These are phyloP conservation scores for Colletotrichum sp. DNA, from an alignment of 2,329 filamentous ascomycete species.

Conservation along the genomic window DNA sequence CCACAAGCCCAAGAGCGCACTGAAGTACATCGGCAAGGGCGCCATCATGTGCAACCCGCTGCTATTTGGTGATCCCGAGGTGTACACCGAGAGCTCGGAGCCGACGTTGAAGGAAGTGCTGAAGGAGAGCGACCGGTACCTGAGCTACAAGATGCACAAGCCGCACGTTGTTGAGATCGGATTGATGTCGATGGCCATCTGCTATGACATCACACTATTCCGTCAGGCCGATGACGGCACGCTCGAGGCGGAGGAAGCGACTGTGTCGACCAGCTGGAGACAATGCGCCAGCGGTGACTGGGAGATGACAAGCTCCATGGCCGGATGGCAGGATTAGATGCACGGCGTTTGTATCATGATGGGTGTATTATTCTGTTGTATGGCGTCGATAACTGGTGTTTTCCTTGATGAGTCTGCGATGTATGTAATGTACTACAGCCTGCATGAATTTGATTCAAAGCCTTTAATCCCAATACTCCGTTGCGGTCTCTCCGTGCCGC, in stretches of 20 bases:
- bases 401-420: background rate
- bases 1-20: conserved; percentile 38
- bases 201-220: conserved; percentile 37
- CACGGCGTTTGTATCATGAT: background rate
- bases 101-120: conserved; percentile 34
- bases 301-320: conserved; percentile 24
- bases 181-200: conserved; percentile 39
- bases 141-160: conserved; percentile 36
- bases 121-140: conserved; percentile 29
- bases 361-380: background rate
- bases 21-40: conserved; percentile 42
- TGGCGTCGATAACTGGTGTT: background rate
- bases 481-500: too few species aligned
- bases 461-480: background rate
- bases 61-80: conserved; percentile 29
- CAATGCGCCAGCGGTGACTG: conserved; percentile 42
- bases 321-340: conserved; percentile 16
- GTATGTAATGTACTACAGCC: conserved; percentile 9
- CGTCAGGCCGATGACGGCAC: conserved; percentile 25
- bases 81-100: conserved; percentile 29
- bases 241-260: conserved; percentile 32
- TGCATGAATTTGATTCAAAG: background rate
- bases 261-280: conserved; percentile 34
- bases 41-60: conserved; percentile 42
- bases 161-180: conserved; percentile 40